Conservation (phyloP, 192 early-diverging fungal species). For the Entomortierella beljakovae region DNA sequence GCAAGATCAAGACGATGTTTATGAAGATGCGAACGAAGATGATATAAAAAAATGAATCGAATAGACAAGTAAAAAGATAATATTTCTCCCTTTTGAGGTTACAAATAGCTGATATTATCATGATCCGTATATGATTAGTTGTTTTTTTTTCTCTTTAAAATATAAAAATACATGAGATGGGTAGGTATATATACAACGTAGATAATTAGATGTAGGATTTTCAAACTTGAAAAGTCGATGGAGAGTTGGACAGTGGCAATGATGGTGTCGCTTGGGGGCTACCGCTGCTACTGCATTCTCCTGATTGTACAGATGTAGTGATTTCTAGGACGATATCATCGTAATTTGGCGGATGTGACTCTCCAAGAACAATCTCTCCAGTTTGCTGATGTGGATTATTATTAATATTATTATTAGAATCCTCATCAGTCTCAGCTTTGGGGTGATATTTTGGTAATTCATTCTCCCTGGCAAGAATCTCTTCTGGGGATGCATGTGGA, state of each 20-base stretch:
- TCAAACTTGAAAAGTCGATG: background rate
- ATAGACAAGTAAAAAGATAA: background rate
- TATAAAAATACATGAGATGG: too few species aligned
- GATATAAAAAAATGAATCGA: background rate
- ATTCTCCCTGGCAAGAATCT: conserved; percentile 41
- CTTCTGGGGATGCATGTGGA: conserved; percentile 35
- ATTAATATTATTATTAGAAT: background rate
- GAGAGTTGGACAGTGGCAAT: too few species aligned
- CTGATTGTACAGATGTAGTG: background rate
- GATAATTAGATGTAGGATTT: too few species aligned
- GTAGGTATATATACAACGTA: too few species aligned
- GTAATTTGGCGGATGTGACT: conserved; percentile 38
- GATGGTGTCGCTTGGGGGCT: background rate
- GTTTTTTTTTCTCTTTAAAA: too few species aligned
- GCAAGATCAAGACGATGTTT: conserved; percentile 13
- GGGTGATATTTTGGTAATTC: conserved; percentile 37
- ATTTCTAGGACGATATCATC: conserved; percentile 19
- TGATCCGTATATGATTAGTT: too few species aligned
- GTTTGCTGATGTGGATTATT: too few species aligned
- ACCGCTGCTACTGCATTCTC: background rate
- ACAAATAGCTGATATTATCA: too few species aligned
- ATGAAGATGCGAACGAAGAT: conserved; percentile 39
- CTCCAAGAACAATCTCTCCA: conserved; percentile 12
- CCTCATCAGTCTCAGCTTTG: conserved; percentile 14
- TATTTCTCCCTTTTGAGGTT: too few species aligned